Base-by-base conservation (phyloP, 345 rosid species). In the Barbarea vulgaris region DNA sequence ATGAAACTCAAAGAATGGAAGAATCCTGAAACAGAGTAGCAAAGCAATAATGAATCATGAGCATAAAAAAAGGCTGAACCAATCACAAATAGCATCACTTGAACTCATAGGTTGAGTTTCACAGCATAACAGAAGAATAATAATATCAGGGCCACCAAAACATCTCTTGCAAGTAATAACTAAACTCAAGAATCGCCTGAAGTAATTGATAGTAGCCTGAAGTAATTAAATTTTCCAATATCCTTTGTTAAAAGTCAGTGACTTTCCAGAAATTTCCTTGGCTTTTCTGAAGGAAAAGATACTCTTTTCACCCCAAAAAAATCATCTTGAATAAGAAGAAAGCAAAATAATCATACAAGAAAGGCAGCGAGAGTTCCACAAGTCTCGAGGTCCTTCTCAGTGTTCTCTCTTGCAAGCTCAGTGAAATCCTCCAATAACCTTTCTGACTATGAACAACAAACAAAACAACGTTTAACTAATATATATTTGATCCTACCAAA, bases 281-380 rank as follows among this genome's bases (percentile, higher is more conserved):
- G 12, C n/a, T 60, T 60, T 59, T 36, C 47, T 36, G 18, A 59
- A 37, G 6, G 31, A 37, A 19, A 11, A 34, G 4, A 48, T 3
- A 11, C 7, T 64, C 5, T 46, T 30, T 13, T 14, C 47, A 52
- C n/a, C n/a, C 9, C 11, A 73, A 54, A 64, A 6, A 27, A 17
- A 30, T 56, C 22, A 46, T 65, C 52, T 37, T 53, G 39, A 72
- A 17, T 4, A 10, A 13, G 41, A 47, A 60, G 41, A 64, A 60
- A 59, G 42, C 48, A 65, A 59, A 37, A 17, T 1, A 50, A 68
- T 70, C 90, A 81, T 86, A 93, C 98, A 68, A 85, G 91, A 78
- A 85, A 87, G 31, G 96, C 98, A 74, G 90, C 87, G 30, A 93
- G 98, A 77, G 88, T 79, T 21, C 97, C 98, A 76, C 98, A 91